A percentile compares a stretch with the other conserved stretches of the same genome.
Conservation (phyloP, 768 basidiomycete genomes). For the Suillus subaureus region DNA sequence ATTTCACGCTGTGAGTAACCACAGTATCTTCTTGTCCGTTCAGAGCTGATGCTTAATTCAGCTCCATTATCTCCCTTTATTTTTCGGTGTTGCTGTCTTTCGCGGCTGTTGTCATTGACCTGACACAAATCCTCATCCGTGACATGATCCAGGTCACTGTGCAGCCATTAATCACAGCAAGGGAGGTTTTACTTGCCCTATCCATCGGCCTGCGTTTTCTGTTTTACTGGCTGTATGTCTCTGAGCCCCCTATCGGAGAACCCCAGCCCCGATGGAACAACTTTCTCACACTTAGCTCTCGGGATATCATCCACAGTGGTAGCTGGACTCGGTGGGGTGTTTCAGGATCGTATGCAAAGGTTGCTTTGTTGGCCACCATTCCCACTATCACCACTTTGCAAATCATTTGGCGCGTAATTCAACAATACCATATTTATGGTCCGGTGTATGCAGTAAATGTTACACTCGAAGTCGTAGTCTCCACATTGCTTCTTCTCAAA, state of each 20-base stretch:
- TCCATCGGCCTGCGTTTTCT: constrained; percentile 62
- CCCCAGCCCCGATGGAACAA: constrained; percentile 19
- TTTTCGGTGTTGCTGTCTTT: constrained; percentile 62
- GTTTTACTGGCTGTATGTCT: constrained; percentile 70
- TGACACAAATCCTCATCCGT: constrained; percentile 52
- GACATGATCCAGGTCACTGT: constrained; percentile 31
- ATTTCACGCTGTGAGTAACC: constrained; percentile 49
- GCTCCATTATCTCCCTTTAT: constrained; percentile 55
- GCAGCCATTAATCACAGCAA: constrained; percentile 45
- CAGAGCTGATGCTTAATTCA: constrained; percentile 22
- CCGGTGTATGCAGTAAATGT: constrained; percentile 59
- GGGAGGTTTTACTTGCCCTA: constrained; percentile 61
- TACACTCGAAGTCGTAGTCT: constrained; percentile 58
- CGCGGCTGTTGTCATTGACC: constrained; percentile 61
- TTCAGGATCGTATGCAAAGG: constrained; percentile 54
- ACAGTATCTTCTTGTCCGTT: not conserved
- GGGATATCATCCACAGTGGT: constrained; percentile 48
- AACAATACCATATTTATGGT: constrained; percentile 38
- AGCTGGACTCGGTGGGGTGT: constrained; percentile 69
- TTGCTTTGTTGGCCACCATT: constrained; percentile 46
- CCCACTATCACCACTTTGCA: constrained; percentile 58
- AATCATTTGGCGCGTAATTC: constrained; percentile 59
- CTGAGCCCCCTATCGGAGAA: constrained; percentile 52
- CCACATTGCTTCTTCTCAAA: constrained; percentile 63
- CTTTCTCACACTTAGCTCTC: constrained; percentile 20